phyloP scores from a whole-genome alignment of 2,329 filamentous ascomycete species.

The Exophiala oligosperma region DNA sequence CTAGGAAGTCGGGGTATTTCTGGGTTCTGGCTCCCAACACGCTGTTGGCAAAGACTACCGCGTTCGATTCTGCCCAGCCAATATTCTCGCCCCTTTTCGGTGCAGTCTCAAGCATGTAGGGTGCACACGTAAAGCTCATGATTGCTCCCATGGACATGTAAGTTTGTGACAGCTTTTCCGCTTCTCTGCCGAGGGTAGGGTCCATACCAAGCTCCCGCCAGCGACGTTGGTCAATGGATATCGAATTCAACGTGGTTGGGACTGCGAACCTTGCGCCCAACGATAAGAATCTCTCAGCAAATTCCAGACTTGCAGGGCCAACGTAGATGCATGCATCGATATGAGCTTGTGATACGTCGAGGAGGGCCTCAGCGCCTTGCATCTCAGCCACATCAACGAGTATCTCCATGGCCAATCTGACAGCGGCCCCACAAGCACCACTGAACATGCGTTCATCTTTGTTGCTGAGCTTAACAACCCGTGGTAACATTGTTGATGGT shows the following conservation, averaged over 20 bases:
- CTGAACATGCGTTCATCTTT: slow-evolving; percentile 32
- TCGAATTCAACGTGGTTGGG: slow-evolving; percentile 45
- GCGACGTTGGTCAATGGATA: slow-evolving; percentile 44
- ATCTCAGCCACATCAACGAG: slow-evolving; percentile 40
- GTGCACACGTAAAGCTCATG: slow-evolving; percentile 47
- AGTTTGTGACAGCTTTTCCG: slow-evolving; percentile 37
- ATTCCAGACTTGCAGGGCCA: slow-evolving; percentile 39
- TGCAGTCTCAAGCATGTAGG: slow-evolving; percentile 41
- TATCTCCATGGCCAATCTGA: slow-evolving; percentile 40
- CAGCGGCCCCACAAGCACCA: slow-evolving; percentile 37
- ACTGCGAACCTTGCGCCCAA: slow-evolving; percentile 40
- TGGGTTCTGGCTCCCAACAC: slow-evolving; percentile 46
- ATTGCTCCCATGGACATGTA: slow-evolving; percentile 45
- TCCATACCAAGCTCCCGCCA: slow-evolving; percentile 42
- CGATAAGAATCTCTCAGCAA: slow-evolving; percentile 38
- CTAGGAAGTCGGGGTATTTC: slow-evolving; percentile 50
- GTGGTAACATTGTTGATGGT: not conserved
- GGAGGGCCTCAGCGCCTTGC: slow-evolving; percentile 35
- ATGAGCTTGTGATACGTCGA: slow-evolving; percentile 44
- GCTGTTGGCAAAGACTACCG: slow-evolving; percentile 49
- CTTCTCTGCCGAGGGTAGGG: slow-evolving; percentile 32
- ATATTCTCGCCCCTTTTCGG: slow-evolving; percentile 42
- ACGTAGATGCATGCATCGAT: slow-evolving; percentile 48
- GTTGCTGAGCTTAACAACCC: slow-evolving; percentile 23
- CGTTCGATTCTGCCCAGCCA: slow-evolving; percentile 49